Evolutionary conservation across 495 filamentous ascomycete genomes (phyloP), one percentile per base, ranked within the genome.

Genomic region (Aspergillus carlsbadensis): DNA sequence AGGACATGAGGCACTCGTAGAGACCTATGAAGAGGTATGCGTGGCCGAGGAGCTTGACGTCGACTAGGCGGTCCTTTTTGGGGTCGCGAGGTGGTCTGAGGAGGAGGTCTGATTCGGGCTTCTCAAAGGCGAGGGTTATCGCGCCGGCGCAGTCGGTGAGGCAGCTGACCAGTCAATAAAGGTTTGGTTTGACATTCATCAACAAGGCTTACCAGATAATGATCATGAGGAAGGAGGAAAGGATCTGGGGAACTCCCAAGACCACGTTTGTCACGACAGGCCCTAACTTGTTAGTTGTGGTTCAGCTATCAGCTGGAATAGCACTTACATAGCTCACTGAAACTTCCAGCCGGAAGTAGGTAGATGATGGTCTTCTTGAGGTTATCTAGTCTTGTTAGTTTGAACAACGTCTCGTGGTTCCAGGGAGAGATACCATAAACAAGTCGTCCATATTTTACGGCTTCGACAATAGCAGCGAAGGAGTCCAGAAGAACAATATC

Each of bases 401-500:
- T 6, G 3, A 13, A 11, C 11, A 18, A 29, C 10, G 10, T 35
- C n/a, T 18, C 3, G 10, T 18, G 8, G 15, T 4, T 2, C 8
- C n/a, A 13, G 20, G 10, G 14, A 22, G 13, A 7, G 5, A n/a
- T 42, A 53, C 50, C 52, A 17, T 80, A 84, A 0, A 81, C 79
- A 0, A 79, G 58, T 10, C 82, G 64, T 1, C 84, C 84, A 48
- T 78, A 79, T n/a, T 80, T 68, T 5, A 89, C 80, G 0, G 86
- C 87, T 59, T 84, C 82, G 3, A 89, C 81, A n/a, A 90, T 79
- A 4, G 80, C 83, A 3, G 75, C 73, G 61, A 91, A 89, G 0
- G 78, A 81, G 18, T 88, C 86, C 1, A 89, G 70, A 8, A 90
- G 72, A 0, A 89, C 82, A 80, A 89, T 86, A 60, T 88, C 86